Evolutionary conservation across 2,329 filamentous ascomycete genomes (phyloP), one percentile per base, ranked within the genome.

Genomic region (Thelonectria blattea): DNA sequence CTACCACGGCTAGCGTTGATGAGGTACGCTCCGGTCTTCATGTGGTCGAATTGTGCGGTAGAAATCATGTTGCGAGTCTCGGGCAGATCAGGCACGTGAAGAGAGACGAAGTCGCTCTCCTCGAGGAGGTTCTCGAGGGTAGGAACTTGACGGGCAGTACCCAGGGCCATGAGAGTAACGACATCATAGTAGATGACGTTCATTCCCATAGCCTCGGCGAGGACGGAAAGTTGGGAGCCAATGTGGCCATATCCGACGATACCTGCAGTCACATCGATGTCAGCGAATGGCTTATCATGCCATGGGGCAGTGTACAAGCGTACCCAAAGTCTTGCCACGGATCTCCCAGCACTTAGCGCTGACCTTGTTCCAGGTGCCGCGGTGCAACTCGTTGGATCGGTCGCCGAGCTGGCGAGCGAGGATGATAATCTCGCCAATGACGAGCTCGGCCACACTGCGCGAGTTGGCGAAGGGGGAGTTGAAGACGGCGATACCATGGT

Each of bases 381-480:
- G 86, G 82, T 99, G 95, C 85, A 99, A 88, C 80, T 99, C 95
- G 71, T 87, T 92, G 64, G 92, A 97, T 69, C 95, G 91, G 78
- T 99, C 95, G 64, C 92, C 90, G 34, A 99, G 84, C 79, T 99
- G 95, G 61, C 95, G 90, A 20, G 95, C 95, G 55, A 99, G 88
- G 41, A 85, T 82, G 72, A 99, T 97, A 73, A 99, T 93, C 79
- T 97, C 94, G 55, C 84, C 90, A 74, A 99, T 97, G 70, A 98
- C 93, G 58, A 98, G 83, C 81, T 99, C 95, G 58, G 95, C 95
- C 52, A 99, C 95, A 75, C 92, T 96, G 75, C 95, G 90, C 9
- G 94, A 98, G 80, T 99, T 99, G 80, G 91, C 93, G 79, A 99
- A 99, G 1, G 95, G 95, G 47, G 95, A 98, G 81, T 99, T 99